A percentile compares a stretch with the other conserved stretches of the same genome.
Evolutionary conservation across 257 asterid species (phyloP).

Genomic region (Verbascum thapsus): DNA sequence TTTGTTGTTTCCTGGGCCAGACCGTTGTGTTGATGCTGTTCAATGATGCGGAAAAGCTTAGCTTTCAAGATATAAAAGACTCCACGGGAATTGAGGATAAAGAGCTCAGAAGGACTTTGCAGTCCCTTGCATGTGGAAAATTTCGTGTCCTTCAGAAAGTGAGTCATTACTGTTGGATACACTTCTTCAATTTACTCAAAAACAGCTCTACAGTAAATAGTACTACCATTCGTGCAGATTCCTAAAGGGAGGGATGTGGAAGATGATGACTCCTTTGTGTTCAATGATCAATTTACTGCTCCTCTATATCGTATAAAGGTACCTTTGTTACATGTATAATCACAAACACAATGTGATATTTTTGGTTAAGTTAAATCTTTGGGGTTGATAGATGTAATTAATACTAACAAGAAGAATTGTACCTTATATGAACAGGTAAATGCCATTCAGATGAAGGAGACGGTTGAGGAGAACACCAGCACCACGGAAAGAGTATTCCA

Average conservation of each 20-base stretch:
- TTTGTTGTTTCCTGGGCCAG: conserved; percentile 43
- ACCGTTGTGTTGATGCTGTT: conserved; percentile 93
- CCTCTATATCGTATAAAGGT: conserved; percentile 90
- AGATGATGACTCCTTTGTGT: conserved; percentile 63
- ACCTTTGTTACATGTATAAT: conserved; percentile 1
- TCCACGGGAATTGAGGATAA: conserved; percentile 90
- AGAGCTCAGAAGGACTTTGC: conserved; percentile 88
- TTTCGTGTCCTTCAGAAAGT: conserved; percentile 94
- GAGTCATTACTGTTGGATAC: conserved; percentile 21
- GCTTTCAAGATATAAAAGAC: conserved; percentile 92
- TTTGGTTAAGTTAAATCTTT: background rate
- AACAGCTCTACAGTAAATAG: conserved; percentile 6
- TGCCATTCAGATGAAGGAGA: conserved; percentile 91
- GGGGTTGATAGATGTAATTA: background rate
- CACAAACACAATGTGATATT: background rate
- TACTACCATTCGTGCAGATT: conserved; percentile 32
- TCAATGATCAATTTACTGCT: conserved; percentile 70
- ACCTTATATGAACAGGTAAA: conserved; percentile 51
- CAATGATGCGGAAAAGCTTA: conserved; percentile 82
- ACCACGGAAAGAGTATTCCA: conserved; percentile 85
- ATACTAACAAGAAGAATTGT: background rate
- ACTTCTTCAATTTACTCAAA: conserved; percentile 7
- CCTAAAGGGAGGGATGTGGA: conserved; percentile 63
- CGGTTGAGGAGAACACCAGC: conserved; percentile 80
- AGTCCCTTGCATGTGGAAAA: conserved; percentile 98